These are phyloP conservation scores for Tetrapisispora taiwanensis DNA, from an alignment of 805 yeast genomes.

Conservation along the genomic window DNA sequence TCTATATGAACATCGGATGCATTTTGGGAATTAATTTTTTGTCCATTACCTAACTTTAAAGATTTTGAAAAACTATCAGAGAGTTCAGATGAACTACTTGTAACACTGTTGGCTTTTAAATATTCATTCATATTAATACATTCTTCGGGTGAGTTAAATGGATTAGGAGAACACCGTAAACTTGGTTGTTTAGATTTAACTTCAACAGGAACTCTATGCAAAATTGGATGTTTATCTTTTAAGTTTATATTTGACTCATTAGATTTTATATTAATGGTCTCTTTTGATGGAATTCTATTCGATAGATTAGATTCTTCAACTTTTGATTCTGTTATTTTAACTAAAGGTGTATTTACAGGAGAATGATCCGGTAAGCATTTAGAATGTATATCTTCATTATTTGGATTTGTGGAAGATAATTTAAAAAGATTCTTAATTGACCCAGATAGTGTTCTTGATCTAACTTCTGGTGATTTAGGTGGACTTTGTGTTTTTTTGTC, in stretches of 20 bases:
- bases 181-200: not conserved
- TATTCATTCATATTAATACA: not conserved
- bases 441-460: conserved; percentile 20
- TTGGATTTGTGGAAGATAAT: not conserved
- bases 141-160: not conserved
- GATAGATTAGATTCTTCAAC: not conserved
- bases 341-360: not conserved
- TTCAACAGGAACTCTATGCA: not conserved
- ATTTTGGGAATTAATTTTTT: not conserved
- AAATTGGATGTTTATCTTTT: not conserved
- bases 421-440: conserved; percentile 23
- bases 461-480: conserved; percentile 6
- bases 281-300: not conserved
- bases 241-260: not conserved
- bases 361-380: not conserved
- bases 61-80: not conserved
- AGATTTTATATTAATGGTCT: not conserved
- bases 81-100: not conserved
- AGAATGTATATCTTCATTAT: not conserved
- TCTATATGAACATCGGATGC: not conserved
- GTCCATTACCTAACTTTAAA: not conserved
- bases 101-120: not conserved
- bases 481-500: conserved; percentile 2
- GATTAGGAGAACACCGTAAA: not conserved
- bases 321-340: not conserved